Evolutionary conservation across 2,329 filamentous ascomycete species (phyloP), one percentile per base, ranked within the genome.

Genomic region (Verticillium zaregamsianum): DNA sequence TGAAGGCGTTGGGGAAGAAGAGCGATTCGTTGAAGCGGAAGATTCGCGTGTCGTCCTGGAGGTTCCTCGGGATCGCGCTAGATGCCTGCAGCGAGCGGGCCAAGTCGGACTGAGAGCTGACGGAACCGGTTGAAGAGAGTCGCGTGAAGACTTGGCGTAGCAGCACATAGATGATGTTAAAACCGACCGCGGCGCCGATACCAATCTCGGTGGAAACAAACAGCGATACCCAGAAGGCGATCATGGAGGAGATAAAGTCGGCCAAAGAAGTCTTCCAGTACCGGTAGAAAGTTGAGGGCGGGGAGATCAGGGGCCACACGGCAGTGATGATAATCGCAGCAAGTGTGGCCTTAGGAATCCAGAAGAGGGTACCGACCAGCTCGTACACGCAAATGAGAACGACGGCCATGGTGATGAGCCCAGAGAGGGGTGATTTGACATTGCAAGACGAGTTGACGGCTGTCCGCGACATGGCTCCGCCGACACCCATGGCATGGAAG

Each of bases 251-350:
- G 59, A 86, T 79, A 66, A 89, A 89, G 71, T 90, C 87, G 15
- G 86, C 82, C 3, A 89, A 78, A 0, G 85, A 88, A 2, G 85
- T 84, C 65, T 83, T 83, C 85, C 86, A 90, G 73, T 86, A 89
- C 15, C 78, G 76, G 71, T 87, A 87, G 69, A 89, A 88, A 11
- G 83, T 78, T 3, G 77, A 80, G 0, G 86, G 81, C 0, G 84
- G 80, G 0, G 83, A 82, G 55, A 89, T 84, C 7, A 89, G 77
- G 45, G 86, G 84, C 73, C 83, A 83, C 0, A 89, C 85, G 6
- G 86, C 86, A 63, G 83, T 86, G 66, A 89, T 88, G 65, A 90
- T 88, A 63, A 90, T 88, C 2, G 86, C 87, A 1, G 87, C 82
- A 1, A 90, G 77, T 0, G 85, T 87, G 0, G 86, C 80, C 66